Evolutionary conservation across 2,329 filamentous ascomycete species (phyloP), one percentile per base, ranked within the genome.

Genomic region (Xylaria sp.): DNA sequence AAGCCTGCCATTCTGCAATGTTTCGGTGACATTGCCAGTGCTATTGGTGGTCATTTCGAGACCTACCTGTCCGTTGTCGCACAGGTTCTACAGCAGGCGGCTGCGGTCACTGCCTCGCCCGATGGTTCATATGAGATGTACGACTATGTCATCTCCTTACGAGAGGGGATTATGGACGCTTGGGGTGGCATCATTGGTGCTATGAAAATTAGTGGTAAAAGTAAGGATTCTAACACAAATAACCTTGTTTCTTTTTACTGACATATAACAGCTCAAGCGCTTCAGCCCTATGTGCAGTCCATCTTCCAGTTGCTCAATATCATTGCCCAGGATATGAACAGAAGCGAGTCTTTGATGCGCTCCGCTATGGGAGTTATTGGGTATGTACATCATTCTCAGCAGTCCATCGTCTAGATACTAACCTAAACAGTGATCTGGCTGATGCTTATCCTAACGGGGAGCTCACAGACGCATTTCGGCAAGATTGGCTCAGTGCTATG

Each of bases 161-260:
- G 96, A 61, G 96, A 99, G 78, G 96, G 95, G 73, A 98, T 99
- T 73, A 97, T 98, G 91, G 96, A 99, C 85, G 96, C 96, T 38
- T 99, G 96, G 94, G 94, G 94, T 75, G 96, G 96, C 72, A 96
- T 97, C 72, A 94, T 99, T 77, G 90, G 95, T 79, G 94, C 96
- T 60, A 94, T 98, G 91, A 97, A 96, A 84, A 82, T 86, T 58
- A 92, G 90, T 76, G 84, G 84, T 76, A 95, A 95, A 84, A 89
- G 90, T 92, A 80, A 79, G 89, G 2, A 22, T 22, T 49, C n/a
- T 13, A 29, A 1, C 20, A 11, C 27, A 4, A 38, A 82, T 5
- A 54, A 6, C n/a, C n/a, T n/a, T 20, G 42, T 49, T 4, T 3
- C 9, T n/a, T 33, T 11, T 11, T 25, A 25, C 78, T 81, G 73